Evolutionary conservation across 768 basidiomycete genomes (phyloP).

Genomic region (Mycena albidolilacea): DNA sequence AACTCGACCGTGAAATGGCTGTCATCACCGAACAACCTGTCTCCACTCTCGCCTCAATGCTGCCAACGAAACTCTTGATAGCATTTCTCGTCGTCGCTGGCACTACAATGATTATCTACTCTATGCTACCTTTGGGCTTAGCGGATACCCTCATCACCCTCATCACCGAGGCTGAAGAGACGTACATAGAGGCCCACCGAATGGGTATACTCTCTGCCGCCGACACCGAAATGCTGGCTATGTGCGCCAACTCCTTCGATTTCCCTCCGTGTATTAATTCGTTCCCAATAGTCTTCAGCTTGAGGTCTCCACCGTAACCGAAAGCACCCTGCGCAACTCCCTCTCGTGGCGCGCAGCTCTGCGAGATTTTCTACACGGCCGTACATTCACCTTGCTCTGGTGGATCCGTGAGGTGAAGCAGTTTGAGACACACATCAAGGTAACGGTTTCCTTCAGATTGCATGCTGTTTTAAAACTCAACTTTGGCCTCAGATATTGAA

Average conservation of each 20-base stretch:
- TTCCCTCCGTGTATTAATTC: not conserved
- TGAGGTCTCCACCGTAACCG: not conserved
- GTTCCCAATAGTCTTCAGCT: not conserved
- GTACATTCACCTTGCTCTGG: not conserved
- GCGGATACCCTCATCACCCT: not conserved
- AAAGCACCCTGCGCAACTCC: constrained; percentile 2
- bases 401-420: not conserved
- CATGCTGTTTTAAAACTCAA: too few relatives aligned
- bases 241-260: not conserved
- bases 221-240: not conserved
- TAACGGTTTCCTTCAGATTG: not conserved
- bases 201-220: not conserved
- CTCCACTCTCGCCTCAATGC: not conserved
- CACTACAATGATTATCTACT: not conserved
- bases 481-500: too few relatives aligned
- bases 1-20: not conserved
- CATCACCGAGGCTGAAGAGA: not conserved
- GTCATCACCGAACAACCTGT: not conserved
- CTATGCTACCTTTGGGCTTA: not conserved
- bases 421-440: not conserved
- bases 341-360: not conserved
- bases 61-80: not conserved
- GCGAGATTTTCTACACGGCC: not conserved
- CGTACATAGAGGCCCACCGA: not conserved
- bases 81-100: not conserved